Percentiles rank a stretch among this genome's conserved stretches.
These are phyloP conservation scores for Paracoccidioides lutzii DNA, from an alignment of 2,329 filamentous ascomycete species.

Conservation along the genomic window DNA sequence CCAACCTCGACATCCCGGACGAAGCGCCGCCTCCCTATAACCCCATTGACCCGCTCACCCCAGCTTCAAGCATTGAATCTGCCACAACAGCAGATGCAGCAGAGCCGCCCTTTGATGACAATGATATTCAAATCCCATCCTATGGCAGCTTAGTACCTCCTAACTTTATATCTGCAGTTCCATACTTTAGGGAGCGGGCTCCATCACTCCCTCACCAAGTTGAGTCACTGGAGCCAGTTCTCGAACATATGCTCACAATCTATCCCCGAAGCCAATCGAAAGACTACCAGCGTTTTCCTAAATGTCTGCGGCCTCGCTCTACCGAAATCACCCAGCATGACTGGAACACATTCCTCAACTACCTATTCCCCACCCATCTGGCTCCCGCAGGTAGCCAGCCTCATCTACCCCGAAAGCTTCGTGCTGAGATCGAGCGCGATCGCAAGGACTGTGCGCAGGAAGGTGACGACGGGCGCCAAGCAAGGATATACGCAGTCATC, in stretches of 20 bases:
- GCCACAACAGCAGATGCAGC: constrained; percentile 11
- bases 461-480: constrained; percentile 27
- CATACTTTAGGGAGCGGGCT: constrained; percentile 28
- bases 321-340: constrained; percentile 29
- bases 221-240: constrained; percentile 12
- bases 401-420: constrained; percentile 25
- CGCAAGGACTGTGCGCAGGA: constrained; percentile 32
- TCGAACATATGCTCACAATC: constrained; percentile 29
- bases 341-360: constrained; percentile 32
- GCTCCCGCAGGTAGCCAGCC: constrained; percentile 25
- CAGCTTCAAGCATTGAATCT: constrained; percentile 8
- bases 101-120: constrained; percentile 12
- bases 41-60: constrained; percentile 25
- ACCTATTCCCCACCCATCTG: constrained; percentile 29
- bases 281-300: constrained; percentile 30
- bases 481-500: constrained; percentile 27
- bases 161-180: constrained; percentile 20
- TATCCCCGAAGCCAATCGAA: constrained; percentile 29
- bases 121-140: constrained; percentile 3
- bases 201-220: constrained; percentile 6
- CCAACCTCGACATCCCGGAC: constrained; percentile 12
- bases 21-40: constrained; percentile 32
- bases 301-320: constrained; percentile 26
- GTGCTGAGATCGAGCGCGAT: constrained; percentile 29
- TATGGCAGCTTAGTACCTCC: not conserved